Evolutionary conservation across 352 stramenopile genomes (phyloP), one percentile per base, ranked within the genome.

Genomic region (Aphanomyces stellatus): DNA sequence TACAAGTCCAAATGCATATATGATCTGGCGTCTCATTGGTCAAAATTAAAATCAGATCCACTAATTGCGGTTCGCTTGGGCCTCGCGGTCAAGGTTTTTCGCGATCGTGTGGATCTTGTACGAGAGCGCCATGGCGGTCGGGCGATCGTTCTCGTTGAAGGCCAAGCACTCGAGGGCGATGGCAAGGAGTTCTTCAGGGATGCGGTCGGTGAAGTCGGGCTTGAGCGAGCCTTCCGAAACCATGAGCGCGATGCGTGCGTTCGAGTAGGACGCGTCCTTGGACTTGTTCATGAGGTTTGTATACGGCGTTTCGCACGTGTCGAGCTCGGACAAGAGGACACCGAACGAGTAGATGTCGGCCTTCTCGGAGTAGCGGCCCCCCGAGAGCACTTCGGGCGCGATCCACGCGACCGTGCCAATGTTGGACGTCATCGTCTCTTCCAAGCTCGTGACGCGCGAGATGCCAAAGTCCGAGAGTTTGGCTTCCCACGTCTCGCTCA

Each of bases 81-180:
- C n/a, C n/a, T n/a, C n/a, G n/a, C n/a, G n/a, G n/a, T n/a, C n/a
- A n/a, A 67, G 60, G 60, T 62, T 63, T 31, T 69, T 69, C 7
- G 57, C 48, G 22, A 69, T 62, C 48, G 48, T 62, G 41, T 69
- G 80, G 46, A 91, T 60, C 49, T 67, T 40, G 49, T 60, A 35
- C 34, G 60, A 42, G 31, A 67, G 28, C 11, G 25, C n/a, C 22
- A 40, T 42, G 22, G 60, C 60, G 27, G 60, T 57, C 1, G 60
- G 60, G n/a, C 60, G 60, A 15, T 67, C 60, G 3, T 17, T 35
- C 22, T 67, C 60, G 60, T 67, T 11, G 42, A 59, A 67, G 4
- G 46, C 31, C n/a, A 67, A 34, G 42, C 60, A 67, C 3, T 46
- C n/a, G 5, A 48, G 10, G 5, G 60, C 60, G 1, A 67, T 3